Evolutionary conservation across 2,329 filamentous ascomycete species (phyloP).

Genomic region (Pseudophaeomoniella oleicola): DNA sequence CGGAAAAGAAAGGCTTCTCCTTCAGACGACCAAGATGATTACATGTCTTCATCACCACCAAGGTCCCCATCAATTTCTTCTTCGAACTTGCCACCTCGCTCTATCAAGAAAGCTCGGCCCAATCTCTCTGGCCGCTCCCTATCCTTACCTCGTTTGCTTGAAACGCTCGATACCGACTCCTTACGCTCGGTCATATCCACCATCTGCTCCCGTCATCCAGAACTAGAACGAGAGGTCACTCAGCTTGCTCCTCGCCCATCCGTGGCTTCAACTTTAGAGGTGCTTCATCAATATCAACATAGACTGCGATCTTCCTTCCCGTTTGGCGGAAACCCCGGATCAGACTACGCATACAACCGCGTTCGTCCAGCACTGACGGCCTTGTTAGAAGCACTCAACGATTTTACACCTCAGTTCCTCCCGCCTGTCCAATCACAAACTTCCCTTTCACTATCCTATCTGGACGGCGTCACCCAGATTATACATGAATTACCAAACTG

Average conservation of each 20-base stretch:
- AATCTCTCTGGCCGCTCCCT: conserved; percentile 53
- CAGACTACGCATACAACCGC: conserved; percentile 90
- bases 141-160: conserved; percentile 63
- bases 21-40: conserved; percentile 41
- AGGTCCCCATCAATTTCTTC: conserved; percentile 63
- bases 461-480: conserved; percentile 80
- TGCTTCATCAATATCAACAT: conserved; percentile 69
- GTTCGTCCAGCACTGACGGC: conserved; percentile 68
- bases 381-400: conserved; percentile 75
- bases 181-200: conserved; percentile 76
- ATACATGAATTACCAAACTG: conserved; percentile 83
- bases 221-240: conserved; percentile 72
- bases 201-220: conserved; percentile 79
- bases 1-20: conserved; percentile 68
- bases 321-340: conserved; percentile 66
- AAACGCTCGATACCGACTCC: conserved; percentile 77
- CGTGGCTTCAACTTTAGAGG: conserved; percentile 62
- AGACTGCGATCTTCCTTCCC: conserved; percentile 68
- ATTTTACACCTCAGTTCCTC: conserved; percentile 91
- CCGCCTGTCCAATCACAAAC: conserved; percentile 78
- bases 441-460: conserved; percentile 69
- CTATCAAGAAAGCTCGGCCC: conserved; percentile 51
- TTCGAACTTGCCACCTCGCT: conserved; percentile 53
- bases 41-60: conserved; percentile 76
- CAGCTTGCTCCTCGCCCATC: conserved; percentile 76